phyloP scores from a whole-genome alignment of 768 basidiomycete species.

The Steccherinum ochraceum region DNA sequence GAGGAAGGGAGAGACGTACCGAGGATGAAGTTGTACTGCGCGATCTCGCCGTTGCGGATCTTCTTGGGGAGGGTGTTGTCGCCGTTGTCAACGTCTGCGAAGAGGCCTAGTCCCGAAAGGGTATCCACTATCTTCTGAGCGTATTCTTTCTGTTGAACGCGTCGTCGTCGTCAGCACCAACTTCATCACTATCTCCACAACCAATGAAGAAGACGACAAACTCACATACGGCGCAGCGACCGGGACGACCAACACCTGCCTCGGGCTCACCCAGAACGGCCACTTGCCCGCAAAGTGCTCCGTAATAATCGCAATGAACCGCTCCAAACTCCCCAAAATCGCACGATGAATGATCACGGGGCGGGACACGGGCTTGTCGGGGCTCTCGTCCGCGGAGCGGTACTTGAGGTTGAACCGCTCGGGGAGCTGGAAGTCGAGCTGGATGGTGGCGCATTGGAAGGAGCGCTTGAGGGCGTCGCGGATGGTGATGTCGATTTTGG shows the following conservation, averaged over 20 bases:
- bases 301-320: slow-evolving; percentile 95
- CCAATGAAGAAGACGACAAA: slow-evolving; percentile 14
- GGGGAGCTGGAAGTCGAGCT: slow-evolving; percentile 98
- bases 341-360: slow-evolving; percentile 99
- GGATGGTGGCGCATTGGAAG: slow-evolving; percentile 98
- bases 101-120: slow-evolving; percentile 67
- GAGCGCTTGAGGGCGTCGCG: slow-evolving; percentile 87
- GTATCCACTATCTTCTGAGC: slow-evolving; percentile 73
- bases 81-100: slow-evolving; percentile 88
- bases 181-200: not conserved
- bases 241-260: slow-evolving; percentile 92
- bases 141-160: slow-evolving; percentile 79
- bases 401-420: slow-evolving; percentile 95
- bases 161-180: not conserved
- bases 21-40: slow-evolving; percentile 97
- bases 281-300: slow-evolving; percentile 98
- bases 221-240: slow-evolving; percentile 85
- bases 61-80: slow-evolving; percentile 94
- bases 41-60: slow-evolving; percentile 94
- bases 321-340: slow-evolving; percentile 87
- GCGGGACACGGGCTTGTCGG: slow-evolving; percentile 51
- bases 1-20: slow-evolving; percentile 42
- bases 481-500: slow-evolving; percentile 98
- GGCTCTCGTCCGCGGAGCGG: slow-evolving; percentile 66
- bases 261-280: slow-evolving; percentile 99